phyloP scores from a whole-genome alignment of 228 moss, liverwort and hornwort genomes.

The Sphagnum fallax region DNA sequence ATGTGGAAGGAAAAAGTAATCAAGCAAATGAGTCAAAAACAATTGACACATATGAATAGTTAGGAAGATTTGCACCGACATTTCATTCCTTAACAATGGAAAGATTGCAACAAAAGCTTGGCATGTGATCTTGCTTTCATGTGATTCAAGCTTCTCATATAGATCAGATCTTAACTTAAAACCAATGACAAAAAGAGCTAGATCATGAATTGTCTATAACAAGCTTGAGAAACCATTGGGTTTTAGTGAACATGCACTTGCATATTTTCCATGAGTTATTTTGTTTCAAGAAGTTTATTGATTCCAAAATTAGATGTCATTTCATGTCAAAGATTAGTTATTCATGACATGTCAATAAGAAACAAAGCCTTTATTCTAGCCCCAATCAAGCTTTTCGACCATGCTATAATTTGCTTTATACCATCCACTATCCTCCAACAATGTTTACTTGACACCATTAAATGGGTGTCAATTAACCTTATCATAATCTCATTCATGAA shows the following conservation, averaged over 20 bases:
- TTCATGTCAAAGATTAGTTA: too few species aligned
- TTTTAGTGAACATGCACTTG: too few species aligned
- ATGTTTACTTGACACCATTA: constrained; percentile 66
- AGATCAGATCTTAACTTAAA: too few species aligned
- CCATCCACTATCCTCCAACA: constrained; percentile 83
- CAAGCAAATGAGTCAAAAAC: neutral
- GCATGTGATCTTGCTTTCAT: neutral
- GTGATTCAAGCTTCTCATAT: neutral
- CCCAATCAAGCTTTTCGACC: constrained; percentile 80
- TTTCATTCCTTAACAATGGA: neutral
- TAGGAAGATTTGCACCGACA: neutral
- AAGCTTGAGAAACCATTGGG: too few species aligned
- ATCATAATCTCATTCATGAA: constrained; percentile 92
- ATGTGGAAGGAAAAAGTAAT: neutral
- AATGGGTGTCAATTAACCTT: constrained; percentile 71
- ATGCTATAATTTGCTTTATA: constrained; percentile 75
- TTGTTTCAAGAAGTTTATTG: too few species aligned
- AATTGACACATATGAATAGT: neutral
- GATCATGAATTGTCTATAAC: too few species aligned
- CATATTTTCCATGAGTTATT: too few species aligned
- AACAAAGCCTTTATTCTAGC: constrained; percentile 41
- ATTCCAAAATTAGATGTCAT: too few species aligned
- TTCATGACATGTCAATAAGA: too few species aligned
- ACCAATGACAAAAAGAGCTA: too few species aligned
- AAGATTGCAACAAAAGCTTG: neutral